Evolutionary conservation across 805 yeast genomes (phyloP), one percentile per base, ranked within the genome.

Genomic region (Wickerhamomyces subpelliculosus): DNA sequence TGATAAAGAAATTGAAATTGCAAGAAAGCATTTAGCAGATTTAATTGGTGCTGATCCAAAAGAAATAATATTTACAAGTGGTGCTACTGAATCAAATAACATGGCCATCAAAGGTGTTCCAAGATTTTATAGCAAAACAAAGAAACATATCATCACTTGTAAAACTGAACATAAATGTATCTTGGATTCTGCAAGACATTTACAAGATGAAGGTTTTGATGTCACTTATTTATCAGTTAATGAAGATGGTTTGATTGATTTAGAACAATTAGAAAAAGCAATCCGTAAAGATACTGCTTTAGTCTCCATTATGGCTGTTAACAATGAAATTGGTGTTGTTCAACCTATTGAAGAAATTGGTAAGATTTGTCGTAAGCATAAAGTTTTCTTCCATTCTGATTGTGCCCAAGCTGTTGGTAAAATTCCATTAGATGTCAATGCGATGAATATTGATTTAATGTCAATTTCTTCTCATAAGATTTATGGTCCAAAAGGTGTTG

Each of bases 111-210:
- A 93, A 64, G 99, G 99, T 57, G 95, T 93, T 13, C 90, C 96
- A 3, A 73, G 96, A 44, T 93, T 93, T 63, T 93, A 90, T 68
- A 75, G 77, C 42, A 84, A 83, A 55, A 82, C 90, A 30, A 93
- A 90, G 68, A 83, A 78, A 55, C 99, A 93, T 62, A 83, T 93
- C 51, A 89, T 93, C 59, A 93, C 99, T 19, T 78, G 95, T 2
- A 95, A 88, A 62, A 93, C 97, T 2, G 99, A 93, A 64, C 99
- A 93, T 66, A 93, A 93, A 68, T 93, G 99, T 72, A 96, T 93
- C n/a, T 68, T 93, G 61, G 98, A 93, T 61, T 86, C 97, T 11
- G 89, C 95, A 48, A 78, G 98, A 55, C 85, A 85, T 54, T 67
- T 93, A 70, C 95, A 88, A 58, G 96, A 88, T 60, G 97, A 93